Conservation (phyloP, 2,329 filamentous ascomycete species). For the Fusarium proliferatum region DNA sequence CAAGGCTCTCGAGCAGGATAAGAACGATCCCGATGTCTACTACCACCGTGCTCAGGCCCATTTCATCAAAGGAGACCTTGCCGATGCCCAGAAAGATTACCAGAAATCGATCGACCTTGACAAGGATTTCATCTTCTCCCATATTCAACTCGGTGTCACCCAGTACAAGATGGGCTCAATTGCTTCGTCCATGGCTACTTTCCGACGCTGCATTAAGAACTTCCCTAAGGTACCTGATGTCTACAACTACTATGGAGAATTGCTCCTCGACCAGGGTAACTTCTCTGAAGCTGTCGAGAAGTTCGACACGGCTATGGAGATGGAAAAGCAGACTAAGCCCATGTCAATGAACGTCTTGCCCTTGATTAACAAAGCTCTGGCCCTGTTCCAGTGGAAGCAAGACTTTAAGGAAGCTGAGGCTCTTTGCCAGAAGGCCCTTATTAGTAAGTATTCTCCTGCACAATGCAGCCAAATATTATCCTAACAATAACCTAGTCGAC, state of each 20-base stretch:
- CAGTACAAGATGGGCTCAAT: constrained; percentile 99
- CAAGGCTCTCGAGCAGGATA: constrained; percentile 84
- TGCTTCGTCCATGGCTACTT: constrained; percentile 97
- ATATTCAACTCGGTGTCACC: constrained; percentile 98
- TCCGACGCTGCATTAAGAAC: constrained; percentile 97
- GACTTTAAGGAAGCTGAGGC: constrained; percentile 95
- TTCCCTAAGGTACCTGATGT: constrained; percentile 97
- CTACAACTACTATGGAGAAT: constrained; percentile 99
- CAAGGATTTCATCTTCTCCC: constrained; percentile 96
- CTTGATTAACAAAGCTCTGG: constrained; percentile 97
- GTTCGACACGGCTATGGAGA: constrained; percentile 97
- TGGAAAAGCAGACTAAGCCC: constrained; percentile 95
- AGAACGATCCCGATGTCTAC: constrained; percentile 94
- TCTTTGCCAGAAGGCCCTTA: constrained; percentile 95
- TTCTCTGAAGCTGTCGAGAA: constrained; percentile 96
- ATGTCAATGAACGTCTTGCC: constrained; percentile 97
- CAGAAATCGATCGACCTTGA: constrained; percentile 99
- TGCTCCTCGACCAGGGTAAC: constrained; percentile 96
- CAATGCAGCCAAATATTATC: constrained; percentile 8
- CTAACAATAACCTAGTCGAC: constrained; percentile 74
- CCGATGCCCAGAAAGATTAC: constrained; percentile 96
- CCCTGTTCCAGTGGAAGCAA: constrained; percentile 98
- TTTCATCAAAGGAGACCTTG: constrained; percentile 95
- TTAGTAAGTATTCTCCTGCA: constrained; percentile 73
- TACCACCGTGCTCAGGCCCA: constrained; percentile 98